Conservation (phyloP, 2,329 filamentous ascomycete genomes). For the Diaporthe vaccinii region DNA sequence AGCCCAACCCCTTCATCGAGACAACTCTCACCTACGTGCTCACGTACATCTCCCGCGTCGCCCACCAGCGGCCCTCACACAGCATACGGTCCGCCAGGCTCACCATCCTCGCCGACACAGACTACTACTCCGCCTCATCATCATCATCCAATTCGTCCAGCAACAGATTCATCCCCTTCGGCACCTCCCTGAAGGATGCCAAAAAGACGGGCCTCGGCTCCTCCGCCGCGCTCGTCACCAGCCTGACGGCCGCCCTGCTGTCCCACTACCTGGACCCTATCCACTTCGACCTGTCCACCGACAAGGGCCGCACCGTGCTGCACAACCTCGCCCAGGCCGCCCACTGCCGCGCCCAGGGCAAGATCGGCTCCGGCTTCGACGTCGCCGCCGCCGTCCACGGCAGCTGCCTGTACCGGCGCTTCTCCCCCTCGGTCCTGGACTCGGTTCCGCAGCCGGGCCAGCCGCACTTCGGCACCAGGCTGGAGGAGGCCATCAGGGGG, state of each 20-base stretch:
- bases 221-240: constrained; percentile 92
- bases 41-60: constrained; percentile 76
- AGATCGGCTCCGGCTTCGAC: constrained; percentile 96
- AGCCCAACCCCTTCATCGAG: constrained; percentile 88
- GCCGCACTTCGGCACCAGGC: constrained; percentile 73
- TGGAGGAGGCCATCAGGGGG: constrained; percentile 76
- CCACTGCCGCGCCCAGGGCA: constrained; percentile 96
- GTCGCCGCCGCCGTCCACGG: constrained; percentile 94
- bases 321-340: constrained; percentile 96
- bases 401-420: constrained; percentile 91
- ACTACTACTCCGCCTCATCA: constrained; percentile 88
- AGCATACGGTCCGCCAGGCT: constrained; percentile 78
- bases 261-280: constrained; percentile 76
- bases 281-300: constrained; percentile 69
- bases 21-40: constrained; percentile 89
- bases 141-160: constrained; percentile 43
- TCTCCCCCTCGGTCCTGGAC: constrained; percentile 82
- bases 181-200: constrained; percentile 79
- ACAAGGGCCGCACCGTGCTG: constrained; percentile 70
- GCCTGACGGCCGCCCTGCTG: constrained; percentile 83
- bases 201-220: constrained; percentile 98
- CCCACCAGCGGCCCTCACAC: constrained; percentile 53
- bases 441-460: constrained; percentile 75
- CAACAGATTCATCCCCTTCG: constrained; percentile 81
- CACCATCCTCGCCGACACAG: constrained; percentile 92